phyloP scores from a whole-genome alignment of 441 rosid genomes.

The Pelargonium myrrhifolium region DNA sequence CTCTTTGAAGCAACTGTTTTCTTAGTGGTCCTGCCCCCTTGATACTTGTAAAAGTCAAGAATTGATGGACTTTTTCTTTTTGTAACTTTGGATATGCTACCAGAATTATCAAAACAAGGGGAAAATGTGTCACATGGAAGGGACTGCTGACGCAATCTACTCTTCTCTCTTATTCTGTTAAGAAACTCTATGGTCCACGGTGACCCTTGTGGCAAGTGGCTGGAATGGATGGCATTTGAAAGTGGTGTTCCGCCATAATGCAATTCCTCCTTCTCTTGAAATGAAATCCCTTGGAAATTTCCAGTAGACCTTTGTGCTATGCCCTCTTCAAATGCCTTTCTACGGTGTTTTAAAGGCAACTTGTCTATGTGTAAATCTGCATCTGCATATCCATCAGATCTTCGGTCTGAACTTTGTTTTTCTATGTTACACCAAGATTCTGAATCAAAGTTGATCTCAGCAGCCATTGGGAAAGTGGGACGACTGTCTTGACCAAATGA shows the following conservation, averaged over 20 bases:
- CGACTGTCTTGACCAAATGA: conserved; percentile 36
- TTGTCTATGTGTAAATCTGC: conserved; percentile 24
- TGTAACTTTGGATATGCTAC: conserved; percentile 33
- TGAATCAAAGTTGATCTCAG: conserved; percentile 40
- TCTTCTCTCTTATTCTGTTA: conserved; percentile 70
- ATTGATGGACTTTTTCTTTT: conserved; percentile 78
- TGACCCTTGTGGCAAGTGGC: conserved; percentile 48
- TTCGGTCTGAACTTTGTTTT: conserved; percentile 25
- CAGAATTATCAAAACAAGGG: conserved; percentile 29
- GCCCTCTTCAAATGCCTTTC: conserved; percentile 34
- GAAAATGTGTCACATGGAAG: conserved; percentile 44
- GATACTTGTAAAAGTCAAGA: conserved; percentile 71
- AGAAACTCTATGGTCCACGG: conserved; percentile 97
- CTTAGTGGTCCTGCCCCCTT: conserved; percentile 46
- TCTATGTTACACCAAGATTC: conserved; percentile 28
- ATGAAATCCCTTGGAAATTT: conserved; percentile 24
- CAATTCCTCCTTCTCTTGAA: conserved; percentile 42
- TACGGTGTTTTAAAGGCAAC: conserved; percentile 29
- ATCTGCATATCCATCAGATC: conserved; percentile 20
- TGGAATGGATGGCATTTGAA: conserved; percentile 52
- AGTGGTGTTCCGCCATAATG: conserved; percentile 54
- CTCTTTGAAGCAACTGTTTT: conserved; percentile 46
- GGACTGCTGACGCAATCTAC: conserved; percentile 54
- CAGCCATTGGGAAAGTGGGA: conserved; percentile 40
- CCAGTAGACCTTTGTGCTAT: conserved; percentile 33